A percentile compares a stretch with the other conserved stretches of the same genome.
phyloP scores from a whole-genome alignment of 2,329 filamentous ascomycete species.

The Colletotrichum eleusines region DNA sequence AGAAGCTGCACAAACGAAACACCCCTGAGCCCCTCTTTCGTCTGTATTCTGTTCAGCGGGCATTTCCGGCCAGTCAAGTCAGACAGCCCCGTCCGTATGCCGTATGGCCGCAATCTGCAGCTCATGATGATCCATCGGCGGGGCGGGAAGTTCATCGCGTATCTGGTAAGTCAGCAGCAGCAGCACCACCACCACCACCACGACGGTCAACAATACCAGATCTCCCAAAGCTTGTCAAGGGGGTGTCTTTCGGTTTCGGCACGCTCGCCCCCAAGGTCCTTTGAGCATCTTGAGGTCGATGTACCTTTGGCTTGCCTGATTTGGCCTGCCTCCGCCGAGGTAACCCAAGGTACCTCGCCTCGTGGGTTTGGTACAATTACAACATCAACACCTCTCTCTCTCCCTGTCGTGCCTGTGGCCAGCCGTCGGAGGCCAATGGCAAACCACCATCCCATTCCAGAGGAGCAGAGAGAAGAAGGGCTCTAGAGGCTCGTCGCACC shows the following conservation, averaged over 20 bases:
- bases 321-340: slow-evolving; percentile 10
- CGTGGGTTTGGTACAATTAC: slow-evolving; percentile 27
- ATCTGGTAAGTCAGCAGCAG: slow-evolving; percentile 3
- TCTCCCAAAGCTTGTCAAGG: neutral
- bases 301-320: slow-evolving; percentile 6
- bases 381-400: slow-evolving; percentile 33
- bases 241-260: slow-evolving; percentile 1
- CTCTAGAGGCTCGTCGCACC: slow-evolving; percentile 20
- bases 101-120: neutral
- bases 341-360: slow-evolving; percentile 19
- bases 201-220: neutral
- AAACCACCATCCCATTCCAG: slow-evolving; percentile 36
- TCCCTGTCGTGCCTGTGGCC: slow-evolving; percentile 41
- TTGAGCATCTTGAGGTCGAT: neutral
- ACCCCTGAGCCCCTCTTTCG: slow-evolving; percentile 7
- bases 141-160: slow-evolving; percentile 7
- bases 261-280: neutral
- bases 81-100: slow-evolving; percentile 2
- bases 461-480: slow-evolving; percentile 23
- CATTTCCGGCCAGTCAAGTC: neutral
- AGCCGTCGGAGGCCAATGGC: slow-evolving; percentile 36
- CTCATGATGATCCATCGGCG: neutral
- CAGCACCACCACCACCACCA: neutral
- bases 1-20: slow-evolving; percentile 25
- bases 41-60: slow-evolving; percentile 11